Evolutionary conservation across 1,284 basidiomycete genomes (phyloP), one percentile per base, ranked within the genome.

Genomic region (Pascua sp.): DNA sequence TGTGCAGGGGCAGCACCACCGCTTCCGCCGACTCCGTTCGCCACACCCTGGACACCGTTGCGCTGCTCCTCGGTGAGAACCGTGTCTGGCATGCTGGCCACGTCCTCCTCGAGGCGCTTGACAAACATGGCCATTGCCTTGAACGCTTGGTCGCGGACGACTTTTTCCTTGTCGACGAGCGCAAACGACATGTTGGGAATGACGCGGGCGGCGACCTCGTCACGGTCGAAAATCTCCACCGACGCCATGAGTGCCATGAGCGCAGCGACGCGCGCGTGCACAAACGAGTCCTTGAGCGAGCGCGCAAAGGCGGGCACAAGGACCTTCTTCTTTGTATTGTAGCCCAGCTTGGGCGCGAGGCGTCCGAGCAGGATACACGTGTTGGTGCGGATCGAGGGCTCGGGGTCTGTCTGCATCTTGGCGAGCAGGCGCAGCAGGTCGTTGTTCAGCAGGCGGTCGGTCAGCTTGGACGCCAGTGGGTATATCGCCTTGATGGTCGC

Each of bases 211-310:
- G 92, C 91, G n/a, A 96, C 73, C 61, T 97, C 94, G 56, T 94
- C 90, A 18, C 84, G 75, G 53, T 90, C 92, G 65, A 91, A 98
- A 61, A 87, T 89, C 38, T 97, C 94, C 15, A 88, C 85, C 0
- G 91, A 94, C 1, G 95, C 93, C 87, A 94, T 95, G 66, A 98
- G 85, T 13, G 93, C 91, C 91, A 95, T 93, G 45, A 98, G 77
- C 0, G 91, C 96, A 0, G 95, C 95, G 0, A 97, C 91, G 37
- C 96, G 83, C 1, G 92, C 89, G 71, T 96, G 95, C 0, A 94
- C 87, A 71, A 98, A 98, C 0, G 85, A 77, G 73, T 98, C 96
- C 69, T 93, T 93, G 48, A 98, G 76, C 10, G 91, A 90, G 54
- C 92, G 84, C 1, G 88, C 84, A 73, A 98, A 98, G 1, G 96